Percentiles rank a stretch among this genome's conserved stretches.
phyloP scores from a whole-genome alignment of 192 early-diverging fungal species.

The Chytriomyces sp. region DNA sequence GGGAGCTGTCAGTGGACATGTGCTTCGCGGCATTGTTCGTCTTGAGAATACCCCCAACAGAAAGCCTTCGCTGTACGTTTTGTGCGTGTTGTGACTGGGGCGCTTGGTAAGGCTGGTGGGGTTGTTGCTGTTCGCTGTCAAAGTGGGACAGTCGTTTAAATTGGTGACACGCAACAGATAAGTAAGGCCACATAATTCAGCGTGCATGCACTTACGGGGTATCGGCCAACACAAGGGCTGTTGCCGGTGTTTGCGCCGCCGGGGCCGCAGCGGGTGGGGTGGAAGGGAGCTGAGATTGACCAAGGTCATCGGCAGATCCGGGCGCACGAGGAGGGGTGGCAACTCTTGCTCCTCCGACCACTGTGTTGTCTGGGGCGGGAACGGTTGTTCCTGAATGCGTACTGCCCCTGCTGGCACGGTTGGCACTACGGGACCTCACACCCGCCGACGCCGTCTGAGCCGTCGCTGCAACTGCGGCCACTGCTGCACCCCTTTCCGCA shows the following conservation, averaged over 20 bases:
- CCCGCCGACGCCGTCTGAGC: background rate
- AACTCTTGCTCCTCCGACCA: background rate
- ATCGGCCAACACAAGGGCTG: background rate
- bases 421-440: background rate
- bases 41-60: conserved; percentile 3
- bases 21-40: background rate
- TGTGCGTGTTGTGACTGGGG: background rate
- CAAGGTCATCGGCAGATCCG: background rate
- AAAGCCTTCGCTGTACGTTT: background rate
- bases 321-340: background rate
- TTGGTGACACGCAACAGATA: too few relatives aligned
- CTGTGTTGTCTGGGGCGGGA: background rate
- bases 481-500: background rate
- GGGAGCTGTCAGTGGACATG: background rate
- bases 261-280: background rate
- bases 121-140: background rate
- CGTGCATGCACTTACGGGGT: background rate
- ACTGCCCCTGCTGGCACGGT: background rate
- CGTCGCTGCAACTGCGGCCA: background rate
- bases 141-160: background rate
- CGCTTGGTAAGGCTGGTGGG: background rate
- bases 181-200: background rate
- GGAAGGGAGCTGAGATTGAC: background rate
- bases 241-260: background rate
- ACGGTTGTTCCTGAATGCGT: background rate